Evolutionary conservation across 164 flowering plant species (phyloP).

Genomic region (Tinospora cordifolia): DNA sequence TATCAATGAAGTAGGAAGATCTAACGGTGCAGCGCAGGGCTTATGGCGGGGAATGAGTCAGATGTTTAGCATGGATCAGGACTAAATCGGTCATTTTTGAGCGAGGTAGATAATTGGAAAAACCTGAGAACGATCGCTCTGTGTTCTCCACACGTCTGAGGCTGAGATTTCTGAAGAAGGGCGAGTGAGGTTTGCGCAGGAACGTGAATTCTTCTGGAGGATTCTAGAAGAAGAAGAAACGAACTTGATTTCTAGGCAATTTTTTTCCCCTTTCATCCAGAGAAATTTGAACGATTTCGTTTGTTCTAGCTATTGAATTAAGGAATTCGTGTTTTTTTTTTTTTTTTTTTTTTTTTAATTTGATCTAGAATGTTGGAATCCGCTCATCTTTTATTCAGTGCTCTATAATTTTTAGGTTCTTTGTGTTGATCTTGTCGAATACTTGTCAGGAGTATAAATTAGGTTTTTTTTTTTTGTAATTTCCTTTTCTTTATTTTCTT

Average conservation of each 20-base stretch:
- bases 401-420: neutral
- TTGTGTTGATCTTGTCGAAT: neutral
- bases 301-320: neutral
- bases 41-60: too few species aligned
- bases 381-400: neutral
- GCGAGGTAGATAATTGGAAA: neutral
- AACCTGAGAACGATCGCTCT: neutral
- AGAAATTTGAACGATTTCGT: too few species aligned
- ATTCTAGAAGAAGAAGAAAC: too few species aligned
- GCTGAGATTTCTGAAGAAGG: neutral
- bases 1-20: too few species aligned
- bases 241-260: too few species aligned
- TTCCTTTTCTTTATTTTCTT: too few species aligned
- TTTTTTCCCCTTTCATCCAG: too few species aligned
- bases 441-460: neutral
- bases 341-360: neutral
- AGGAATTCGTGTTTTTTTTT: neutral
- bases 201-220: too few species aligned
- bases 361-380: neutral
- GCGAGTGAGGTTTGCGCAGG: too few species aligned
- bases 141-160: slow-evolving; percentile 8
- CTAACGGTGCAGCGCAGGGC: too few species aligned
- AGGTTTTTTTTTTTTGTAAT: neutral
- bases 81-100: neutral
- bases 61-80: too few species aligned